Percentiles rank a stretch among this genome's conserved stretches.
These are phyloP conservation scores for Pestalotiopsis sp. DNA, from an alignment of 2,329 filamentous ascomycete genomes.

Conservation along the genomic window DNA sequence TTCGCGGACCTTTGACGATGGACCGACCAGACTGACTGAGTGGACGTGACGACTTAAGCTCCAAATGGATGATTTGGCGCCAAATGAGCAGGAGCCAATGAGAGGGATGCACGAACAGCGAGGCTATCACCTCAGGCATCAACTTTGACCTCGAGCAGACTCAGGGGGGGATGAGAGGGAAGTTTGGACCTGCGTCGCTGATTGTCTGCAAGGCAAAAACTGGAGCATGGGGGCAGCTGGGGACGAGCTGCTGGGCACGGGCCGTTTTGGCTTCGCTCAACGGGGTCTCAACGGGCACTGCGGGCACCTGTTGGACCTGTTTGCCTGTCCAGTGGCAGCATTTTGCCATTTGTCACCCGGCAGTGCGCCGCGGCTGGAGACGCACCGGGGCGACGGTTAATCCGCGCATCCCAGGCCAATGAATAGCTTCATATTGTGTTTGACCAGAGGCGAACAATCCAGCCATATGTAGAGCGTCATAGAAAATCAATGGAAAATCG, in stretches of 20 bases:
- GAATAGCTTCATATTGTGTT: slow-evolving; percentile 2
- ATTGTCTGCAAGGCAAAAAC: neutral
- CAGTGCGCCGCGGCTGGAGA: neutral
- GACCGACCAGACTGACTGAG: neutral
- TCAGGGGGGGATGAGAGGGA: neutral
- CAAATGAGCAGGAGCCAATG: slow-evolving; percentile 4
- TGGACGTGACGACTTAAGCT: slow-evolving; percentile 4
- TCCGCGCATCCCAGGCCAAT: neutral
- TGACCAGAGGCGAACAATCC: neutral
- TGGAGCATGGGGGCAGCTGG: neutral
- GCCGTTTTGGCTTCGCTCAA: neutral
- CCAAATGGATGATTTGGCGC: slow-evolving; percentile 7
- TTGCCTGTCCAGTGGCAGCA: slow-evolving; percentile 1
- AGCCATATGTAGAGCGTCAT: neutral
- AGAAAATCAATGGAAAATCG: neutral
- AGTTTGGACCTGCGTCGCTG: slow-evolving; percentile 11
- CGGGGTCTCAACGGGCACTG: neutral
- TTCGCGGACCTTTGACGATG: neutral
- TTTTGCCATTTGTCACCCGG: neutral
- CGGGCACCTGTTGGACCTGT: neutral
- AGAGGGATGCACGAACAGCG: neutral
- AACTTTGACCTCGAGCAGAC: neutral
- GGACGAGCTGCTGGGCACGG: neutral
- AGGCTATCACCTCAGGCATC: slow-evolving; percentile 12
- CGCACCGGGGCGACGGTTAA: neutral